Percentiles rank a stretch among this genome's conserved stretches.
Evolutionary conservation across 2,329 filamentous ascomycete species (phyloP).

Genomic region (Grosmannia huntii): DNA sequence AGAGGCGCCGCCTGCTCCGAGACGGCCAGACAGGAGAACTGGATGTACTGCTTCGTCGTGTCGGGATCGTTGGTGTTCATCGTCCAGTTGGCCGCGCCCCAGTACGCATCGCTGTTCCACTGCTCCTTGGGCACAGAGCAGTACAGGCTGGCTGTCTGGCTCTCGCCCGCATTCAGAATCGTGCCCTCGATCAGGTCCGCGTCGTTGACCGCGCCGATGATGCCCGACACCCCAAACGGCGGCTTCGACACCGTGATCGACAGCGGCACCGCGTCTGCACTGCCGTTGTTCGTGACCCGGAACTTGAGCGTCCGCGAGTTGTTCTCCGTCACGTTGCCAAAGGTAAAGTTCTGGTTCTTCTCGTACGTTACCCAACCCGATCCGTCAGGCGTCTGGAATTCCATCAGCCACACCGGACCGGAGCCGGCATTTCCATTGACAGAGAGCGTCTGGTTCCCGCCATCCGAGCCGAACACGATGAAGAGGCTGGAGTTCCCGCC

Average conservation of each 20-base stretch:
- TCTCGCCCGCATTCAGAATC: slow-evolving; percentile 33
- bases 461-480: slow-evolving; percentile 31
- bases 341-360: slow-evolving; percentile 31
- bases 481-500: slow-evolving; percentile 37
- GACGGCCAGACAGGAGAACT: slow-evolving; percentile 38
- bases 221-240: slow-evolving; percentile 40
- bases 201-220: slow-evolving; percentile 40
- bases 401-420: slow-evolving; percentile 34
- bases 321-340: slow-evolving; percentile 43
- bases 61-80: slow-evolving; percentile 43
- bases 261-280: slow-evolving; percentile 33
- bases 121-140: slow-evolving; percentile 44
- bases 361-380: slow-evolving; percentile 35
- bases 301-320: slow-evolving; percentile 33
- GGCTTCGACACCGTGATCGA: slow-evolving; percentile 49
- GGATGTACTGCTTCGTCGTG: slow-evolving; percentile 37
- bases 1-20: slow-evolving; percentile 39
- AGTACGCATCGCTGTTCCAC: slow-evolving; percentile 40
- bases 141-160: slow-evolving; percentile 36
- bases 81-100: slow-evolving; percentile 36
- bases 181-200: slow-evolving; percentile 47
- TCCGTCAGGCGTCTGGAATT: slow-evolving; percentile 41
- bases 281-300: slow-evolving; percentile 40
- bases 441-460: slow-evolving; percentile 34
- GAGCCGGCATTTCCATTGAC: slow-evolving; percentile 36